Conservation (phyloP, 768 basidiomycete species). For the Tulasnella sp. region DNA sequence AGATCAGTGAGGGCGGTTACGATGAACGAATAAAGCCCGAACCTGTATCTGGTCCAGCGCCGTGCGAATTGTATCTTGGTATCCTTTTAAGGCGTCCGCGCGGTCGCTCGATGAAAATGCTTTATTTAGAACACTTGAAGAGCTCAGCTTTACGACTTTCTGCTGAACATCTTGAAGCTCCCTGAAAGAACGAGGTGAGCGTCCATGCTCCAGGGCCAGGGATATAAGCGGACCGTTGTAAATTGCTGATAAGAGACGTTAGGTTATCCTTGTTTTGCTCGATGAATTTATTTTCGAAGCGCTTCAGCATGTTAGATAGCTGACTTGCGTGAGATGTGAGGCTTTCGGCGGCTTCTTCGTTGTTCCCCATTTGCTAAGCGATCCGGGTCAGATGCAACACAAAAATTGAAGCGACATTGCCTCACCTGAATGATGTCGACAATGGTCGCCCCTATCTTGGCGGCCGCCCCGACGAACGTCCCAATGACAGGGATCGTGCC, state of each 20-base stretch:
- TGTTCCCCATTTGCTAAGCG: background rate
- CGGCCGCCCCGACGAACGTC: background rate
- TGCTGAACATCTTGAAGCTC: background rate
- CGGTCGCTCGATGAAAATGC: background rate
- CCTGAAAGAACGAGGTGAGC: background rate
- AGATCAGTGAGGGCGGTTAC: background rate
- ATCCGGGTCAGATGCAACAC: background rate
- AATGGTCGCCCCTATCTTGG: background rate
- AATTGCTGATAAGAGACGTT: background rate
- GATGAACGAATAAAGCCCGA: background rate
- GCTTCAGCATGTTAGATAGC: background rate
- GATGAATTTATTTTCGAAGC: background rate
- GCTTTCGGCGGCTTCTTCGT: background rate
- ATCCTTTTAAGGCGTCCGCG: background rate
- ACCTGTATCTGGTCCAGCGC: background rate
- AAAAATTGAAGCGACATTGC: background rate
- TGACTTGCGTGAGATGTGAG: background rate
- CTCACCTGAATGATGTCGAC: constrained; percentile 8
- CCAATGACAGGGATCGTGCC: background rate
- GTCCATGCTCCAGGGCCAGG: background rate
- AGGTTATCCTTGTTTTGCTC: background rate
- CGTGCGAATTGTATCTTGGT: background rate
- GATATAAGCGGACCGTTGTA: background rate
- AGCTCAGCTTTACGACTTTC: background rate
- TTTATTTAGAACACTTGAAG: background rate